Base-by-base conservation (phyloP, 345 rosid genomes). In the Eucalyptus globulus region DNA sequence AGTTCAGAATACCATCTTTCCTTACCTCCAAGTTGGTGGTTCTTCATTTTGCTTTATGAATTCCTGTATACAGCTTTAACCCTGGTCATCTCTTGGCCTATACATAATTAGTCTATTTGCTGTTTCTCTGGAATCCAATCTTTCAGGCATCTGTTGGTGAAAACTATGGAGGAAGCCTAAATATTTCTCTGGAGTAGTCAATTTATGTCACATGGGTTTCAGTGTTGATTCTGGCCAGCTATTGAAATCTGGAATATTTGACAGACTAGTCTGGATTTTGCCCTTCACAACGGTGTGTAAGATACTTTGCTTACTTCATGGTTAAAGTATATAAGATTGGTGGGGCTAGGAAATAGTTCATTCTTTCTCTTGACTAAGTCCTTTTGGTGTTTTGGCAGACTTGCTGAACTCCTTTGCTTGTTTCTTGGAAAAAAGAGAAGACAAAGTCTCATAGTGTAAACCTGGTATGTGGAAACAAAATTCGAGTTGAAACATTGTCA, bases 121-220 rank as follows among this genome's bases (percentile, higher is more conserved):
- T 86, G 49, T 86, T 86, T 86, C 34, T 44, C 47, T 45, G 62
- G 43, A 22, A 49, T 87, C 69, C 58, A 62, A 85, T 53, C 15
- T 80, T 89, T 44, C 91, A 97, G 99, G 95, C 95, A 67, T 92
- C 93, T 87, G 92, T 97, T 87, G 92, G 90, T 92, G 97, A 94
- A 91, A 87, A 88, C 87, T 97, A 97, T 90, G 99, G 97, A 87
- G 99, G 99, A 93, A 94, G 88, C 91, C 91, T 97, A 90, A 88
- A 91, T 76, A 60, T 45, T 44, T 49, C 43, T 86, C 27, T 2
- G 6, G 40, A 86, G 87, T 76, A 76, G 81, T 72, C 27, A 22
- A 76, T 76, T 37, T 76, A 21, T 76, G 22, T 76, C 27, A 37
- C 26, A 11, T 10, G 45, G 45, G 83, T 72, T n/a, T 65, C 76